These are phyloP conservation scores for Pelargonium exstipulatum DNA, from an alignment of 441 rosid species.

Conservation along the genomic window DNA sequence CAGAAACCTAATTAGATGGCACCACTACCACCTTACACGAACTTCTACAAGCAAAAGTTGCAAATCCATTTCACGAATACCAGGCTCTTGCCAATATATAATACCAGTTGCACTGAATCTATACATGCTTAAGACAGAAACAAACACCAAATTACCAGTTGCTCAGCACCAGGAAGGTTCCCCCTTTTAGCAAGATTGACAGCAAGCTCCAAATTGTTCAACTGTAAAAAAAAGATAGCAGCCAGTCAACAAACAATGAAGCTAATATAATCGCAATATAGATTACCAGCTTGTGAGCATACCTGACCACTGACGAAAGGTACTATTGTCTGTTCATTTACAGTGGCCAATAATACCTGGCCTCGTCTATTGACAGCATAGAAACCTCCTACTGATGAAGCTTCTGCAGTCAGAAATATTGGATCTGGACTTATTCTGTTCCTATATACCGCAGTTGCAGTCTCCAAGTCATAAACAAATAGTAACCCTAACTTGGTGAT, in stretches of 20 bases:
- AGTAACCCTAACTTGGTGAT: constrained; percentile 98
- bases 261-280: not conserved
- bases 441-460: constrained; percentile 96
- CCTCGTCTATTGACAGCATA: constrained; percentile 98
- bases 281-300: constrained; percentile 19
- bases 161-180: constrained; percentile 97
- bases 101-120: not conserved
- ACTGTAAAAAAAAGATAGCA: constrained; percentile 38
- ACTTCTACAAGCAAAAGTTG: not conserved
- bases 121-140: constrained; percentile 4
- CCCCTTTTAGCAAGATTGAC: constrained; percentile 97
- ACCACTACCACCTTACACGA: not conserved
- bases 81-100: not conserved
- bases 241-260: not conserved
- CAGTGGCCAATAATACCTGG: constrained; percentile 89
- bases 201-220: constrained; percentile 94
- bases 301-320: constrained; percentile 99
- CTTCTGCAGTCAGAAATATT: constrained; percentile 94
- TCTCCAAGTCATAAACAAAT: constrained; percentile 97
- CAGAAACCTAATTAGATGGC: not conserved
- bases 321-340: constrained; percentile 88
- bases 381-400: constrained; percentile 82
- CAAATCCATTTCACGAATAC: not conserved
- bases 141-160: constrained; percentile 52
- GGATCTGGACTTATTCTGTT: constrained; percentile 99